These are phyloP conservation scores for Suillus bovinus DNA, from an alignment of 768 basidiomycete genomes.

Conservation along the genomic window DNA sequence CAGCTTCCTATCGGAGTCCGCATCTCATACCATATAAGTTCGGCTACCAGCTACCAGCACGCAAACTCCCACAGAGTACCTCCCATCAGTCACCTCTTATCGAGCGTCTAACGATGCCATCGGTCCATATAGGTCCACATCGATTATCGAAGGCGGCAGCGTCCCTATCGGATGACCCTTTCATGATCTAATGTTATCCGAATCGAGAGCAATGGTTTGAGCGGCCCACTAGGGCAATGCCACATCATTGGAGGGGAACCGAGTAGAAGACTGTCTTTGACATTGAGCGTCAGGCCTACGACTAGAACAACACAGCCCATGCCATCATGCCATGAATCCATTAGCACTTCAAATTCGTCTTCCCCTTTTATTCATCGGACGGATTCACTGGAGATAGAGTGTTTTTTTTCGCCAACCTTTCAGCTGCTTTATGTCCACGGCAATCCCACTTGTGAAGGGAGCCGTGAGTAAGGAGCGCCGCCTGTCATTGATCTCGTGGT, in stretches of 20 bases:
- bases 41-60: not conserved
- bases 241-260: conserved; percentile 16
- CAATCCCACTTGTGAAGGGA: not conserved
- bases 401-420: not conserved
- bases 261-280: conserved; percentile 17
- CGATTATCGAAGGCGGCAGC: conserved; percentile 21
- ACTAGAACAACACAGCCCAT: not conserved
- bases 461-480: conserved; percentile 5
- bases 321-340: not conserved
- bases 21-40: not conserved
- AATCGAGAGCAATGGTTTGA: conserved; percentile 22
- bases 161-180: conserved; percentile 34
- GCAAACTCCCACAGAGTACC: conserved; percentile 32
- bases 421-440: conserved; percentile 4
- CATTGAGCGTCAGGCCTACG: not conserved
- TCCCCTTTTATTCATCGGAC: not conserved
- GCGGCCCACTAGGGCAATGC: conserved; percentile 21
- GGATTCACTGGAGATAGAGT: not conserved
- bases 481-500: conserved; percentile 6
- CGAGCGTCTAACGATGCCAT: conserved; percentile 34
- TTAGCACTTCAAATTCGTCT: too few species aligned
- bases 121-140: conserved; percentile 35
- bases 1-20: not conserved
- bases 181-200: conserved; percentile 22
- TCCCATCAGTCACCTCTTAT: conserved; percentile 56